phyloP scores from a whole-genome alignment of 768 basidiomycete species.

The Butyriboletus loyo region DNA sequence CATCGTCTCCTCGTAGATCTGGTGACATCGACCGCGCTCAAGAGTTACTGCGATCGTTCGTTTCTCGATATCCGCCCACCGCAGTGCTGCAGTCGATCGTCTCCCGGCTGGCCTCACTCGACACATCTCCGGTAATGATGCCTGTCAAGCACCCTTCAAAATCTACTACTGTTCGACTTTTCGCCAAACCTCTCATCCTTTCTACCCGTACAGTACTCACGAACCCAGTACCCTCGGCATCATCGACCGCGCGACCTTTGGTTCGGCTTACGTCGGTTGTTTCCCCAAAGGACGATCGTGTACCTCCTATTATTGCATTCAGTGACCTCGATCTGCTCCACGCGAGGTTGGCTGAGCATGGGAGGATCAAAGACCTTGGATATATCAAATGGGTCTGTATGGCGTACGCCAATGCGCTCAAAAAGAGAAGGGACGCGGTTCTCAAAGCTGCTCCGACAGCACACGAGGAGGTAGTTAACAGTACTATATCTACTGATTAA shows the following conservation, averaged over 20 bases:
- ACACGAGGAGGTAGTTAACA: neutral
- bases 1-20: conserved; percentile 34
- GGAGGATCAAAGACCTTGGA: conserved; percentile 46
- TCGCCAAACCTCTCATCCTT: conserved; percentile 46
- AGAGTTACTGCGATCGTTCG: conserved; percentile 58
- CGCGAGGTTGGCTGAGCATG: conserved; percentile 56
- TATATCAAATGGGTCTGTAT: conserved; percentile 73
- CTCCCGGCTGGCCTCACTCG: neutral
- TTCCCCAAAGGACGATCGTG: conserved; percentile 68
- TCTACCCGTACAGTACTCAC: conserved; percentile 56
- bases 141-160: neutral
- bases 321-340: conserved; percentile 77
- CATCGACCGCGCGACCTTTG: conserved; percentile 47
- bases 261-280: conserved; percentile 63
- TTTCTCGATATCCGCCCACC: conserved; percentile 58
- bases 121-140: neutral
- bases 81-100: conserved; percentile 39
- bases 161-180: conserved; percentile 15
- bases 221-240: conserved; percentile 27
- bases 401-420: conserved; percentile 68
- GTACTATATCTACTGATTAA: too few relatives aligned
- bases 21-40: conserved; percentile 53
- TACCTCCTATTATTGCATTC: conserved; percentile 80
- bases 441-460: conserved; percentile 14
- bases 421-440: conserved; percentile 50